phyloP scores from a whole-genome alignment of 805 yeast species.

The Monosporozyma unispora region DNA sequence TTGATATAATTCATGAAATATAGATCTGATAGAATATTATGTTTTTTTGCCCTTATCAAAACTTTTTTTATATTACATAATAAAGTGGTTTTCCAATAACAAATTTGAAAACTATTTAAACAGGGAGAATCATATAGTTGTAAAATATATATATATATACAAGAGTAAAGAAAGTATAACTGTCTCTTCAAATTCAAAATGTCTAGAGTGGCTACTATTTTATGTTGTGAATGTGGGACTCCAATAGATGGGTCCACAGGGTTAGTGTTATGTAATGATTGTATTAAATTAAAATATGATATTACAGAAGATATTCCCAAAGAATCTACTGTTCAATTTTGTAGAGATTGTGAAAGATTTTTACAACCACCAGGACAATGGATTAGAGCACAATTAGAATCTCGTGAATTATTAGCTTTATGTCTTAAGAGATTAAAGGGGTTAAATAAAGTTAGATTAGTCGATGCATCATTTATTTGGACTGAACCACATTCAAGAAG shows the following conservation, averaged over 20 bases:
- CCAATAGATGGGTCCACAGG: constrained; percentile 96
- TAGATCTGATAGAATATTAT: not conserved
- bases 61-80: not conserved
- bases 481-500: constrained; percentile 98
- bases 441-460: constrained; percentile 69
- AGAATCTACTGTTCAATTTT: constrained; percentile 84
- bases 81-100: too few species aligned
- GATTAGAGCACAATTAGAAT: constrained; percentile 83
- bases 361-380: constrained; percentile 92
- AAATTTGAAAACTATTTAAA: too few species aligned
- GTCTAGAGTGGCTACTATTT: constrained; percentile 50
- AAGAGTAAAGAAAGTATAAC: too few species aligned
- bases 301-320: constrained; percentile 91
- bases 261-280: constrained; percentile 91
- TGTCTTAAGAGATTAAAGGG: constrained; percentile 85
- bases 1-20: too few species aligned
- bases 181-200: too few species aligned
- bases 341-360: constrained; percentile 95
- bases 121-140: too few species aligned
- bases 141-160: too few species aligned
- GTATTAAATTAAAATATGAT: constrained; percentile 87
- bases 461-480: constrained; percentile 95
- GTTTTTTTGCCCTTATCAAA: not conserved
- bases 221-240: constrained; percentile 97
- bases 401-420: constrained; percentile 83